These are phyloP conservation scores for Podospora australis DNA, from an alignment of 495 filamentous ascomycete genomes.

Conservation along the genomic window DNA sequence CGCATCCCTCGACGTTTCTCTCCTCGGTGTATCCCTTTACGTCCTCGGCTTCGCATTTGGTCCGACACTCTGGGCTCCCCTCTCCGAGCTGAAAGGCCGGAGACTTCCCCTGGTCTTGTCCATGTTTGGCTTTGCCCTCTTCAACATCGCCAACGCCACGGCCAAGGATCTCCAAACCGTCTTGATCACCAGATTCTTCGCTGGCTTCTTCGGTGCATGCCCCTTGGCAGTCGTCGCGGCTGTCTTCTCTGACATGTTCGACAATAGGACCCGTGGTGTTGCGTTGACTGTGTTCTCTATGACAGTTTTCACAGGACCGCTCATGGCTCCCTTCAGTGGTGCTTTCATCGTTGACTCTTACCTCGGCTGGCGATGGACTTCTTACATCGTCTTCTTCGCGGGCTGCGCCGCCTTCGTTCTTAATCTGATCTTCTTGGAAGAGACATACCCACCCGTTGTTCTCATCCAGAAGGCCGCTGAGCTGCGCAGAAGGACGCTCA, in stretches of 20 bases:
- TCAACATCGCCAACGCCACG: slow-evolving; percentile 62
- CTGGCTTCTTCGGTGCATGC: slow-evolving; percentile 67
- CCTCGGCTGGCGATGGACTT: slow-evolving; percentile 82
- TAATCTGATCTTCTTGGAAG: slow-evolving; percentile 64
- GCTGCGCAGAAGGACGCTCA: slow-evolving; percentile 72
- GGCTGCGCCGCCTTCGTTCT: slow-evolving; percentile 65
- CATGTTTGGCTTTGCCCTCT: slow-evolving; percentile 76
- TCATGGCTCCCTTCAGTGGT: slow-evolving; percentile 75
- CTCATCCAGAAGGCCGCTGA: slow-evolving; percentile 70
- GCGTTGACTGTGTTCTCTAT: slow-evolving; percentile 79
- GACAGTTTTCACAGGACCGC: slow-evolving; percentile 76
- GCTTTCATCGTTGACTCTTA: slow-evolving; percentile 70
- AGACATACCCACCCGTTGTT: slow-evolving; percentile 80
- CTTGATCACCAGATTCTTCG: slow-evolving; percentile 78
- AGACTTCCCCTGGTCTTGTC: slow-evolving; percentile 61
- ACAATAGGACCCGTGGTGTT: slow-evolving; percentile 68
- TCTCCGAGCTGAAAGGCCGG: slow-evolving; percentile 74
- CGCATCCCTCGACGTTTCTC: slow-evolving; percentile 53
- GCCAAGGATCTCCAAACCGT: slow-evolving; percentile 79
- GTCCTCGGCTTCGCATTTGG: slow-evolving; percentile 67
- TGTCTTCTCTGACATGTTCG: slow-evolving; percentile 83
- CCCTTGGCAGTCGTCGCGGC: slow-evolving; percentile 80
- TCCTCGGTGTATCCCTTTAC: slow-evolving; percentile 62
- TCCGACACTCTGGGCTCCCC: slow-evolving; percentile 60
- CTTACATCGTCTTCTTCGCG: slow-evolving; percentile 67